Conservation (phyloP, 768 basidiomycete species). For the Pleurotus eryngii region DNA sequence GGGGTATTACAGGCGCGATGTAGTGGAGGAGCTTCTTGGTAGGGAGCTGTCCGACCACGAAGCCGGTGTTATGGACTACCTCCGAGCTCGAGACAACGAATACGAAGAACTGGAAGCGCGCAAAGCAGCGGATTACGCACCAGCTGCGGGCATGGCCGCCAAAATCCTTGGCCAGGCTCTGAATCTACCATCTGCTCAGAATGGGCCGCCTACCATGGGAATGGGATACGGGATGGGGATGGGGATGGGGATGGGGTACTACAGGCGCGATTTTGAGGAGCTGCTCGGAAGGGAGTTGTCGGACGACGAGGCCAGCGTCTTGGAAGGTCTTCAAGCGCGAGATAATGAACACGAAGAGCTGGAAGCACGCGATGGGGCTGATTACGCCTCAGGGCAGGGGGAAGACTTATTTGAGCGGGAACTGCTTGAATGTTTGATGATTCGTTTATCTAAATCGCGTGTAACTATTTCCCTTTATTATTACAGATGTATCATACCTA, state of each 20-base stretch:
- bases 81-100: not conserved
- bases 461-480: too few species aligned
- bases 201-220: not conserved
- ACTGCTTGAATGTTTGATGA: too few species aligned
- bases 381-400: not conserved
- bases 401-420: too few species aligned
- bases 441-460: too few species aligned
- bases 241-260: not conserved
- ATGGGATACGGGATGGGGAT: not conserved
- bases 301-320: not conserved
- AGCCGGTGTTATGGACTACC: not conserved
- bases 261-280: not conserved
- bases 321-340: not conserved
- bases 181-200: not conserved
- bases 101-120: not conserved
- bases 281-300: not conserved
- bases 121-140: constrained; percentile 4
- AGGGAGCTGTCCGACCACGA: not conserved
- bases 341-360: not conserved
- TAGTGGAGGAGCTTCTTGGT: not conserved
- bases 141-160: not conserved
- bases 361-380: not conserved
- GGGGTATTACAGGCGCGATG: not conserved
- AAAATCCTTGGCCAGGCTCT: constrained; percentile 1
- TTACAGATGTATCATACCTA: too few species aligned